These are phyloP conservation scores for Xylaria acuta DNA, from an alignment of 495 filamentous ascomycete genomes.

Conservation along the genomic window DNA sequence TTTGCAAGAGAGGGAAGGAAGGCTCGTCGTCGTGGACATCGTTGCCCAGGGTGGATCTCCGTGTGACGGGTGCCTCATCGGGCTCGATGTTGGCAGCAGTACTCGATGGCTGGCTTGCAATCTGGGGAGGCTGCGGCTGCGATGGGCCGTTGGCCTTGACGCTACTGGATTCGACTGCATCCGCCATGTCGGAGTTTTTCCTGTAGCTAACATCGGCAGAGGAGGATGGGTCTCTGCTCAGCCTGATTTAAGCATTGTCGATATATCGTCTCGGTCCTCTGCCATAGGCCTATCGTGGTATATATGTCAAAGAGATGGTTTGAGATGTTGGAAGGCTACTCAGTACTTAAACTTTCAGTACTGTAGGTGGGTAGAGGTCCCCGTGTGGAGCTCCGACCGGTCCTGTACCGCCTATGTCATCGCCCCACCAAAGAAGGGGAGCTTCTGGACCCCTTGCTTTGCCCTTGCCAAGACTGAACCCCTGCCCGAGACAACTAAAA, in stretches of 20 bases:
- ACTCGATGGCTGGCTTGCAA: conserved; percentile 10
- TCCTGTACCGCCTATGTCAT: not conserved
- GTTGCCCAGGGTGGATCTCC: not conserved
- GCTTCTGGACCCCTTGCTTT: not conserved
- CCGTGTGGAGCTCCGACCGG: not conserved
- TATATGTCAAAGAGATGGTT: not conserved
- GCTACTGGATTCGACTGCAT: conserved; percentile 18
- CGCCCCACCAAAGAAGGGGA: not conserved
- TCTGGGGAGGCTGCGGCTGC: conserved; percentile 5
- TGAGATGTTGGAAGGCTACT: not conserved
- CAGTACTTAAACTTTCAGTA: not conserved
- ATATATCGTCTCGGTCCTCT: not conserved
- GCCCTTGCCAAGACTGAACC: not conserved
- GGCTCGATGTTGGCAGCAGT: not conserved
- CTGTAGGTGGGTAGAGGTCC: not conserved
- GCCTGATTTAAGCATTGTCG: not conserved
- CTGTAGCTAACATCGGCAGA: not conserved
- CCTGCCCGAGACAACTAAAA: not conserved
- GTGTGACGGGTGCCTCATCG: conserved; percentile 10
- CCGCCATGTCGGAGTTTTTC: conserved; percentile 17
- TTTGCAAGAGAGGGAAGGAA: conserved; percentile 52
- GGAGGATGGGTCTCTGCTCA: not conserved
- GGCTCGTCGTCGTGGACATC: conserved; percentile 30
- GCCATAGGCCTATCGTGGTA: not conserved
- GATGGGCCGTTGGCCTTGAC: conserved; percentile 12